Evolutionary conservation across 192 early-diverging fungal genomes (phyloP).

Genomic region (Backusella psychrophila): DNA sequence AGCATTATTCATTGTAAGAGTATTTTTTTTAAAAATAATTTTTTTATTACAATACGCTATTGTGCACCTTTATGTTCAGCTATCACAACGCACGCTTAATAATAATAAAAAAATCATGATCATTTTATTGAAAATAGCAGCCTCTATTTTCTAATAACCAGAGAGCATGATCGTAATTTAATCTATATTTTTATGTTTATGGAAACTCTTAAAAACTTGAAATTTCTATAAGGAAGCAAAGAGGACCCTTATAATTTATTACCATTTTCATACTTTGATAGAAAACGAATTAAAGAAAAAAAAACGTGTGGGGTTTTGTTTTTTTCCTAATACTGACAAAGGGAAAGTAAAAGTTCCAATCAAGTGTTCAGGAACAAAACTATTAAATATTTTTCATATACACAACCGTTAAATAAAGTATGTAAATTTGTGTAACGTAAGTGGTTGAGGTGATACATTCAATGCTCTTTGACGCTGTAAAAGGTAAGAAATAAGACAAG

Average conservation of each 20-base stretch:
- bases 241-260: conserved; percentile 1
- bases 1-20: neutral
- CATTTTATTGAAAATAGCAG: neutral
- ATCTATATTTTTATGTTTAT: neutral
- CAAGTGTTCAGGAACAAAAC: neutral
- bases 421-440: neutral
- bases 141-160: neutral
- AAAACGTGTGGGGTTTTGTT: neutral
- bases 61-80: neutral
- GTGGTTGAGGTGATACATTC: neutral
- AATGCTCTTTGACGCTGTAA: neutral
- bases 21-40: neutral
- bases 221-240: neutral
- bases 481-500: conserved; percentile 8
- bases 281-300: neutral
- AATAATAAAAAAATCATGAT: neutral
- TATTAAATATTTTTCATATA: neutral
- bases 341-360: neutral
- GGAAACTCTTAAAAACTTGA: neutral
- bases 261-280: neutral
- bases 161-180: neutral
- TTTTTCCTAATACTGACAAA: conserved; percentile 5
- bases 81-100: neutral
- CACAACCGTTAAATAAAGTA: neutral
- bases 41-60: neutral